phyloP scores from a whole-genome alignment of 768 basidiomycete genomes.

The Tylopilus felleus region DNA sequence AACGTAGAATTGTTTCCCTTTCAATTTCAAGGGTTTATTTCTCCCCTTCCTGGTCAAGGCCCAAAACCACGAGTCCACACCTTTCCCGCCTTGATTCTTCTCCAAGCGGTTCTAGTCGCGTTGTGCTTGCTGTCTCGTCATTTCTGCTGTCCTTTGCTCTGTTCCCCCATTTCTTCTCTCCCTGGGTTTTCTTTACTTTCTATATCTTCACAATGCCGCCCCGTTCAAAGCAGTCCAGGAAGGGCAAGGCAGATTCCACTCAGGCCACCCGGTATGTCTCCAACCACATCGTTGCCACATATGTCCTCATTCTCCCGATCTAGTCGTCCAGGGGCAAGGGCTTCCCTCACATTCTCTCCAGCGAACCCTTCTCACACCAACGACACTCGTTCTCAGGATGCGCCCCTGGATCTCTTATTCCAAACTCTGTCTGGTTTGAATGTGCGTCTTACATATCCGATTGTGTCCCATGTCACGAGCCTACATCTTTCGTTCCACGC shows the following conservation, averaged over 20 bases:
- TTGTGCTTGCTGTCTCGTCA: conserved; percentile 34
- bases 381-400: conserved; percentile 44
- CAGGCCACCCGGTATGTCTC: conserved; percentile 48
- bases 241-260: conserved; percentile 57
- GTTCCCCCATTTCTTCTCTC: conserved; percentile 25
- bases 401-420: conserved; percentile 56
- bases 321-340: conserved; percentile 53
- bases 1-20: conserved; percentile 27
- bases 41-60: conserved; percentile 16
- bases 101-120: conserved; percentile 30
- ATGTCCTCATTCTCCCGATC: conserved; percentile 12
- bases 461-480: conserved; percentile 9
- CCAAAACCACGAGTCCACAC: conserved; percentile 18
- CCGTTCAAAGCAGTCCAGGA: conserved; percentile 62
- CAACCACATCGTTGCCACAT: conserved; percentile 14
- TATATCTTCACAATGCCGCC: conserved; percentile 49
- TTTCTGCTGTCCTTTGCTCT: conserved; percentile 33
- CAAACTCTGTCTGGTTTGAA: conserved; percentile 67
- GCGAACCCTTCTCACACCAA: conserved; percentile 41
- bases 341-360: conserved; percentile 71
- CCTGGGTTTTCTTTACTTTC: conserved; percentile 27
- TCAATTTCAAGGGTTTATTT: conserved; percentile 25
- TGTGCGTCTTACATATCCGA: conserved; percentile 42
- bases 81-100: conserved; percentile 20
- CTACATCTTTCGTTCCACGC: conserved; percentile 12